Percentiles rank a stretch among this genome's conserved stretches.
These are phyloP conservation scores for Arthrobotrys megalospora DNA, from an alignment of 2,329 filamentous ascomycete genomes.

Conservation along the genomic window DNA sequence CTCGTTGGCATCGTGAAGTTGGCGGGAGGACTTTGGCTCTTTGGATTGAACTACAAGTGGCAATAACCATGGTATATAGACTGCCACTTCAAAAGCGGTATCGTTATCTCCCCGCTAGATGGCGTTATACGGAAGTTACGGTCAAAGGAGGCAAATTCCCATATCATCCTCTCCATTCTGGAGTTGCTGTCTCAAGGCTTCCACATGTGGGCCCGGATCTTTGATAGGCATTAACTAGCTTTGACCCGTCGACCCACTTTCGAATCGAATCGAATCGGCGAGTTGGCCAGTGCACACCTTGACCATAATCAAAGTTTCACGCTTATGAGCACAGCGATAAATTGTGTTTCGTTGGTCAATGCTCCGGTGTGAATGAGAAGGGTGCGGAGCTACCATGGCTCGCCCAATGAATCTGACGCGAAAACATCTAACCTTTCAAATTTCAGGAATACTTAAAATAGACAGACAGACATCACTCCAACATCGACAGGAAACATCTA, in stretches of 20 bases:
- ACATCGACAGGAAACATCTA: background rate
- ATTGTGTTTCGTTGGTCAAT: conserved; percentile 20
- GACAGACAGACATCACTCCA: background rate
- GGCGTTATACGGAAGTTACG: background rate
- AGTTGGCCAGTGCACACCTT: conserved; percentile 53
- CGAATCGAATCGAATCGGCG: conserved; percentile 7
- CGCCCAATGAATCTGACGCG: background rate
- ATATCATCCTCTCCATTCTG: background rate
- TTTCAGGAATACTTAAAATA: conserved; percentile 26
- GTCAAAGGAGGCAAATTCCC: too few relatives aligned
- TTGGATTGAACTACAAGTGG: background rate
- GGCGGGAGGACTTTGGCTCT: too few relatives aligned
- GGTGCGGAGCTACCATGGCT: conserved; percentile 23
- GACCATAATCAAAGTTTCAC: conserved; percentile 28
- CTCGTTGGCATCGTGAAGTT: too few relatives aligned
- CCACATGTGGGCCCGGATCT: too few relatives aligned
- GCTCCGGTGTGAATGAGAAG: conserved; percentile 11
- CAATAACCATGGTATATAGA: background rate
- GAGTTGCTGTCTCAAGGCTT: too few relatives aligned
- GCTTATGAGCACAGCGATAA: conserved; percentile 15
- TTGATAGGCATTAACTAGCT: background rate
- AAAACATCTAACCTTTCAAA: conserved; percentile 13
- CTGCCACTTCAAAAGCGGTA: background rate
- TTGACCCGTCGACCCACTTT: conserved; percentile 11
- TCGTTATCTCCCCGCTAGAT: conserved; percentile 4